Evolutionary conservation across 345 rosid genomes (phyloP).

Genomic region (Arabis hirsuta): DNA sequence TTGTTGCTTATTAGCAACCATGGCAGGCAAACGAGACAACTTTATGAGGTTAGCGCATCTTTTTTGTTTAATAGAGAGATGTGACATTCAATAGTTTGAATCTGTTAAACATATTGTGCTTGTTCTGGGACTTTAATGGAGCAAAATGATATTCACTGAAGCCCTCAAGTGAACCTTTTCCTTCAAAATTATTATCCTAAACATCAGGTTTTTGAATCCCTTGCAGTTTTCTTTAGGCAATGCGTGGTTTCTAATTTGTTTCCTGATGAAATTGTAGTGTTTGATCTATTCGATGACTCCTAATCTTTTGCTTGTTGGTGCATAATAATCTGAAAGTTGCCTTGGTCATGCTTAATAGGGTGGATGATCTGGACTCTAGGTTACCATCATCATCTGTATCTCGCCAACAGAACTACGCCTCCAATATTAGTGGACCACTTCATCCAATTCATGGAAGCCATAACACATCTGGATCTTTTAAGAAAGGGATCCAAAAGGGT

Average conservation of each 20-base stretch:
- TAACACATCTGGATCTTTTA: conserved; percentile 71
- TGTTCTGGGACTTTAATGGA: not conserved
- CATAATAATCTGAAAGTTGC: conserved; percentile 17
- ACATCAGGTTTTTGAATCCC: not conserved
- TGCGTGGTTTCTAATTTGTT: not conserved
- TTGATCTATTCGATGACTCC: not conserved
- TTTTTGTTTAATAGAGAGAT: conserved; percentile 16
- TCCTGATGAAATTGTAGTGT: not conserved
- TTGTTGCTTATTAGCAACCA: conserved; percentile 21
- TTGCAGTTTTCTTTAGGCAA: conserved; percentile 2
- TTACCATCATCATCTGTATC: conserved; percentile 68
- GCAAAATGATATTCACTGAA: not conserved
- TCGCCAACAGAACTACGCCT: conserved; percentile 61
- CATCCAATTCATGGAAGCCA: conserved; percentile 52
- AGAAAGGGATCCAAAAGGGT: conserved; percentile 78
- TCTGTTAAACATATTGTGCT: not conserved
- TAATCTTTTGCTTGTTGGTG: not conserved
- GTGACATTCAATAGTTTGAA: not conserved
- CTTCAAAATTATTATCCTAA: not conserved
- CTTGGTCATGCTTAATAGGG: conserved; percentile 48
- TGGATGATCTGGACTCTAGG: conserved; percentile 90
- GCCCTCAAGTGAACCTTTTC: not conserved
- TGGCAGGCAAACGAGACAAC: conserved; percentile 37
- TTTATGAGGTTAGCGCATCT: conserved; percentile 35
- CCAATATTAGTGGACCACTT: conserved; percentile 63